A percentile compares a stretch with the other conserved stretches of the same genome.
These are phyloP conservation scores for Penicillium sp. DNA, from an alignment of 2,329 filamentous ascomycete species.

Conservation along the genomic window DNA sequence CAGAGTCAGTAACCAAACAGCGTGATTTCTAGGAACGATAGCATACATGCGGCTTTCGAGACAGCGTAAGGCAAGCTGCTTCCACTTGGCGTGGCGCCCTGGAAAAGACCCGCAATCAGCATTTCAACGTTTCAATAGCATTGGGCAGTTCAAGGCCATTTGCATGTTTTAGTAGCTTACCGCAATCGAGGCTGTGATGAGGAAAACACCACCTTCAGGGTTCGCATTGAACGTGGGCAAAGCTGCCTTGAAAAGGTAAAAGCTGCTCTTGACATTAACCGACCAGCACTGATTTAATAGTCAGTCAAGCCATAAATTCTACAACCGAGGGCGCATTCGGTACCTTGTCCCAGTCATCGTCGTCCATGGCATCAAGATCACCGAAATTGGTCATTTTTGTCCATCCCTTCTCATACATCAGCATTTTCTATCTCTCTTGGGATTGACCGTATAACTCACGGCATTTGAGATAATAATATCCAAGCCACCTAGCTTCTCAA, in stretches of 20 bases:
- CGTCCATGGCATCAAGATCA: slow-evolving; percentile 58
- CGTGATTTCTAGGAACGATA: slow-evolving; percentile 8
- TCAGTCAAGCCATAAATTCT: not conserved
- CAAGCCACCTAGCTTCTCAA: slow-evolving; percentile 64
- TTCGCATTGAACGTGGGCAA: slow-evolving; percentile 61
- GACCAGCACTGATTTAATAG: slow-evolving; percentile 53
- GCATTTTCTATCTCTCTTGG: not conserved
- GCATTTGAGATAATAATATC: slow-evolving; percentile 78
- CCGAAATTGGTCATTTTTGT: slow-evolving; percentile 59
- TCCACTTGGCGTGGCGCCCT: slow-evolving; percentile 53
- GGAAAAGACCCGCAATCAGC: not conserved
- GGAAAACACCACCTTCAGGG: slow-evolving; percentile 61
- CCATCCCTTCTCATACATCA: slow-evolving; percentile 52
- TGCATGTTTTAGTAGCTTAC: slow-evolving; percentile 36
- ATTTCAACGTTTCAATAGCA: not conserved
- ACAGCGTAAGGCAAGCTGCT: slow-evolving; percentile 71
- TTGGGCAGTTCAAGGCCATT: slow-evolving; percentile 16
- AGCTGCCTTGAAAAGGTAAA: slow-evolving; percentile 58
- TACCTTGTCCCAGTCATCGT: slow-evolving; percentile 65
- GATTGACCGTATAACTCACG: slow-evolving; percentile 37
- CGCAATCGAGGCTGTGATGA: slow-evolving; percentile 64
- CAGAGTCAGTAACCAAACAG: slow-evolving; percentile 1
- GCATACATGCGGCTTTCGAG: slow-evolving; percentile 68
- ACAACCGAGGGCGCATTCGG: not conserved
- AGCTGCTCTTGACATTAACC: slow-evolving; percentile 60